Percentiles rank a stretch among this genome's conserved stretches.
phyloP scores from a whole-genome alignment of 106 monocot species.

The Phalaenopsis equestris region DNA sequence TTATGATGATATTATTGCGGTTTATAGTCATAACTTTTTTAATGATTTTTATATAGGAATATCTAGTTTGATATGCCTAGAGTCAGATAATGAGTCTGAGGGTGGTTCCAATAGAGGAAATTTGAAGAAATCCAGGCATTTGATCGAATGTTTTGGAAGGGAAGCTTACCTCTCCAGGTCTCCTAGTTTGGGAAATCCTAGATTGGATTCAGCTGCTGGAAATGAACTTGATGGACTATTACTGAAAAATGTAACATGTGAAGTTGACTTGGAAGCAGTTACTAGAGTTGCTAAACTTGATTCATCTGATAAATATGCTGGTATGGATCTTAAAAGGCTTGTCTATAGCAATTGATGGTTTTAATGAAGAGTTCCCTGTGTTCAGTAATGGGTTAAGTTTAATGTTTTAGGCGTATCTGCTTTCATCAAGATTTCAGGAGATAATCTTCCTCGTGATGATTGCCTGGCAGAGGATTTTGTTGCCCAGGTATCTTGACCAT shows the following conservation, averaged over 20 bases:
- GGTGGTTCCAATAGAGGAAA: constrained; percentile 5
- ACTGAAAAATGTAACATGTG: constrained; percentile 4
- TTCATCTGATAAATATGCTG: constrained; percentile 14
- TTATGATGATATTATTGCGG: background rate
- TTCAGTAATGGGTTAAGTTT: background rate
- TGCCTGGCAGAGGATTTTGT: constrained; percentile 3
- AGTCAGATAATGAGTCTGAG: constrained; percentile 55
- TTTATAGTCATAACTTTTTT: background rate
- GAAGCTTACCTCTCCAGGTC: background rate
- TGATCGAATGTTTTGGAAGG: background rate
- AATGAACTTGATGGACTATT: constrained; percentile 8
- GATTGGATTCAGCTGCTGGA: background rate
- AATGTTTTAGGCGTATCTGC: constrained; percentile 4
- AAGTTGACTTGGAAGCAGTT: constrained; percentile 2
- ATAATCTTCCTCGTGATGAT: constrained; percentile 9
- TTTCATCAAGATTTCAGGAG: constrained; percentile 9
- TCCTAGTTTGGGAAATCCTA: background rate
- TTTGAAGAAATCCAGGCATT: background rate
- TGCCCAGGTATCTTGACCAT: constrained; percentile 13
- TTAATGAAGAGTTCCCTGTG: background rate
- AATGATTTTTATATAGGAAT: constrained; percentile 22
- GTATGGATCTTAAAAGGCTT: constrained; percentile 6
- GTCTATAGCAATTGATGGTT: background rate
- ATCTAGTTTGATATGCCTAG: constrained; percentile 46
- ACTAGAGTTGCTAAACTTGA: background rate